A percentile compares a stretch with the other conserved stretches of the same genome.
Evolutionary conservation across 768 basidiomycete genomes (phyloP).

Genomic region (Multifurca ochricompacta): DNA sequence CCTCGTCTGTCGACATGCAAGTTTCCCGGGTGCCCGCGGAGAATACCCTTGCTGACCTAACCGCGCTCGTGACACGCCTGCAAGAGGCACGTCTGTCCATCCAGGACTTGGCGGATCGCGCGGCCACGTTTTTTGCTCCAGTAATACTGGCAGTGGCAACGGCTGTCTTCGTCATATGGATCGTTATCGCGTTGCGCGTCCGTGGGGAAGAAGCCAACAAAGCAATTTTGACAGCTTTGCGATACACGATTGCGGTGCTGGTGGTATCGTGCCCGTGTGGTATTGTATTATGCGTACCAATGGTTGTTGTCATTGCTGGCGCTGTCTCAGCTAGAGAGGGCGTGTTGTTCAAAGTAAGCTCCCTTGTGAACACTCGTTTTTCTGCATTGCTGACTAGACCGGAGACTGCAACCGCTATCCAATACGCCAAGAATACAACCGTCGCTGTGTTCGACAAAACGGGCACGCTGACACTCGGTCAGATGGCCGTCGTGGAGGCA

Average conservation of each 20-base stretch:
- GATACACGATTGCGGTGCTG: constrained; percentile 44
- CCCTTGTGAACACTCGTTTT: not conserved
- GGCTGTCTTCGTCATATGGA: constrained; percentile 33
- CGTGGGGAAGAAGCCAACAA: constrained; percentile 23
- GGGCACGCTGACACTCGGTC: constrained; percentile 44
- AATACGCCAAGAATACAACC: constrained; percentile 28
- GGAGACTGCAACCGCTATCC: constrained; percentile 13
- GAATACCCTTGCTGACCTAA: constrained; percentile 35
- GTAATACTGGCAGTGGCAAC: constrained; percentile 36
- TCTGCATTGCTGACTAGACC: not conserved
- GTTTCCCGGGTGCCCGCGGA: constrained; percentile 32
- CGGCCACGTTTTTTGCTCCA: constrained; percentile 44
- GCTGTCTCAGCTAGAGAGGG: constrained; percentile 29
- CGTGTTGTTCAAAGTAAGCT: constrained; percentile 27
- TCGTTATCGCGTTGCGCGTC: constrained; percentile 28
- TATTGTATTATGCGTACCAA: constrained; percentile 31
- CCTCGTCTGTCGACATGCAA: constrained; percentile 30
- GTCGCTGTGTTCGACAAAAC: constrained; percentile 54
- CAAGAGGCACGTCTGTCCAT: constrained; percentile 32
- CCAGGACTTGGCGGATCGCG: constrained; percentile 42
- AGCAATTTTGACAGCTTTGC: constrained; percentile 33
- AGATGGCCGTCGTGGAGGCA: constrained; percentile 33
- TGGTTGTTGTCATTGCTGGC: constrained; percentile 30
- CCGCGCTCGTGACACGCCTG: constrained; percentile 31
- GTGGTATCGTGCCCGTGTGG: constrained; percentile 51